phyloP scores from a whole-genome alignment of 192 early-diverging fungal genomes.

The Rhizophagus clarus region DNA sequence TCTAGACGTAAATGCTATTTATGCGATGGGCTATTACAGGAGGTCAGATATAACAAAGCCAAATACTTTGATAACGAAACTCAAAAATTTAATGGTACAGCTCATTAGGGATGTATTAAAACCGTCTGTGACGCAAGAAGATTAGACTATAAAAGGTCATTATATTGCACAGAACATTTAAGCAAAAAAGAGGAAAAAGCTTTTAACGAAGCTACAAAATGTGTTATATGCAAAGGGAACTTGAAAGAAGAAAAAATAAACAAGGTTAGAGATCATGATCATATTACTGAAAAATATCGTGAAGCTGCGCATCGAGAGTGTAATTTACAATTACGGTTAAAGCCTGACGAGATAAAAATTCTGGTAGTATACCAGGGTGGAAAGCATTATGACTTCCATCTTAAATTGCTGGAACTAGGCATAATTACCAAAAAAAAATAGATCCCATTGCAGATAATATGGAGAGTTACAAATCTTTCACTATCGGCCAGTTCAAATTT shows the following conservation, averaged over 20 bases:
- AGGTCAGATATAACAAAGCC: no score
- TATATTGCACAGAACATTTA: neutral
- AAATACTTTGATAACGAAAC: no score
- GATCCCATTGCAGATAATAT: conserved; percentile 6
- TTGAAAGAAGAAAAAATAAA: neutral
- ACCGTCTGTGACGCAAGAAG: no score
- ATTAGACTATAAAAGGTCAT: no score
- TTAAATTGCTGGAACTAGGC: neutral
- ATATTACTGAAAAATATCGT: conserved; percentile 20
- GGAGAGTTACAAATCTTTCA: neutral
- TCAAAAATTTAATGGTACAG: no score
- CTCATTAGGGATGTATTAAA: no score
- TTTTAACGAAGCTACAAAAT: neutral
- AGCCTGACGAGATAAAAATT: conserved; percentile 16
- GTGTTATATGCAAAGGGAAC: neutral
- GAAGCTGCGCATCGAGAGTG: neutral
- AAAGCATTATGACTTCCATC: conserved; percentile 17
- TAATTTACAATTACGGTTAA: conserved; percentile 1
- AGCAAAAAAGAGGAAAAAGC: neutral
- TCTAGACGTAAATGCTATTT: no score
- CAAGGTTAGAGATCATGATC: conserved; percentile 9
- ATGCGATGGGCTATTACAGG: no score
- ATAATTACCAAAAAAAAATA: neutral
- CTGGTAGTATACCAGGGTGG: neutral
- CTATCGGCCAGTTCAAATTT: conserved; percentile 14